These are phyloP conservation scores for Pholiota conissans DNA, from an alignment of 768 basidiomycete species.

Conservation along the genomic window DNA sequence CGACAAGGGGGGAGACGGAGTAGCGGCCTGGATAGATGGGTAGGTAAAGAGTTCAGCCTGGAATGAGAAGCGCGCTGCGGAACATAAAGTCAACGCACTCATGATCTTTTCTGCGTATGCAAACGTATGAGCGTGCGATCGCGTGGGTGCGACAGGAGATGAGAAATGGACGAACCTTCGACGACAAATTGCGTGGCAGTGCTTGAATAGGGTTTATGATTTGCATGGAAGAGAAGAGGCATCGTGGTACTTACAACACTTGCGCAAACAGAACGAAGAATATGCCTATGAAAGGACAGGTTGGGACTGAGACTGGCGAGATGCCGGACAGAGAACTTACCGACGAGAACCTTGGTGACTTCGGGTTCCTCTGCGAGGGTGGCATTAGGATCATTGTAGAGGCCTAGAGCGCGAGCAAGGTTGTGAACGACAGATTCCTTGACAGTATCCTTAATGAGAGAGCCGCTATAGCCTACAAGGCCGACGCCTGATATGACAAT, in stretches of 20 bases:
- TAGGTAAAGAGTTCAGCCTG: not conserved
- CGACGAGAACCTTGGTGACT: slow-evolving; percentile 72
- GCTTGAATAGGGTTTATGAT: slow-evolving; percentile 39
- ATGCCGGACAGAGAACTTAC: slow-evolving; percentile 37
- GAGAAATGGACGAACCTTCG: slow-evolving; percentile 53
- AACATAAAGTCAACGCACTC: slow-evolving; percentile 36
- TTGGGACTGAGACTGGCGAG: not conserved
- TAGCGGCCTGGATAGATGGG: slow-evolving; percentile 52
- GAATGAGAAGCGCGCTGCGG: not conserved
- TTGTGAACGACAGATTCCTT: slow-evolving; percentile 41
- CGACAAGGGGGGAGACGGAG: slow-evolving; percentile 83
- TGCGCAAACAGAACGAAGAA: slow-evolving; percentile 93
- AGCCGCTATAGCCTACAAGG: slow-evolving; percentile 87
- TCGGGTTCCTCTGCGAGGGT: slow-evolving; percentile 50
- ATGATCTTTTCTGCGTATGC: slow-evolving; percentile 91
- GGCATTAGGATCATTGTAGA: slow-evolving; percentile 2
- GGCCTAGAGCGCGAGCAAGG: slow-evolving; percentile 27
- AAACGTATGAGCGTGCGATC: slow-evolving; percentile 9
- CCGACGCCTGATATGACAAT: slow-evolving; percentile 86
- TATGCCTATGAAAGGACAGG: slow-evolving; percentile 54
- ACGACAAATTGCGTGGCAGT: slow-evolving; percentile 92
- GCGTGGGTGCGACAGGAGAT: slow-evolving; percentile 4
- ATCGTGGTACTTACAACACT: slow-evolving; percentile 65
- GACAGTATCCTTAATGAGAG: slow-evolving; percentile 75
- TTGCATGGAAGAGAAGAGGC: not conserved